Percentiles rank a stretch among this genome's conserved stretches.
Conservation (phyloP, 257 asterid species). For the Ehretia macrophylla region DNA sequence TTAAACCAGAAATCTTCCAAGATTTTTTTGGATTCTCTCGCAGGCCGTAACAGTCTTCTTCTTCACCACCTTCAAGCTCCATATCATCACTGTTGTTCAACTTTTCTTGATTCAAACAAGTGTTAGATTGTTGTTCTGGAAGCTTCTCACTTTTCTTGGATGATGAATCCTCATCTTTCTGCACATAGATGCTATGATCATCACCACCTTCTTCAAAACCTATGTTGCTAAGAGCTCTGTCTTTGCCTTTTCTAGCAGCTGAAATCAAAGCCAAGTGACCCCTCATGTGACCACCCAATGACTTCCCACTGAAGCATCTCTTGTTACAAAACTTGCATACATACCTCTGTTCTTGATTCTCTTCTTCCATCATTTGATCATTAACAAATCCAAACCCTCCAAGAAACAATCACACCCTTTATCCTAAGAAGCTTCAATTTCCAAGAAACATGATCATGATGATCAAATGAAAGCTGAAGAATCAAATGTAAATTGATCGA, state of each 20-base stretch:
- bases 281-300: slow-evolving; percentile 97
- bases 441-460: slow-evolving; percentile 1
- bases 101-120: slow-evolving; percentile 28
- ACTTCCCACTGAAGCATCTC: slow-evolving; percentile 63
- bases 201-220: slow-evolving; percentile 24
- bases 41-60: slow-evolving; percentile 42
- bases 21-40: slow-evolving; percentile 80
- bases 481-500: slow-evolving; percentile 12
- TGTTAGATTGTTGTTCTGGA: slow-evolving; percentile 28
- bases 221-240: slow-evolving; percentile 19
- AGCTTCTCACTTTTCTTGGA: slow-evolving; percentile 7
- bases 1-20: slow-evolving; percentile 50
- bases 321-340: slow-evolving; percentile 72
- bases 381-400: slow-evolving; percentile 13
- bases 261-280: slow-evolving; percentile 54
- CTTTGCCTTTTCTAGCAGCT: slow-evolving; percentile 48
- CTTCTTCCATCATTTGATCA: slow-evolving; percentile 30
- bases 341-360: slow-evolving; percentile 38
- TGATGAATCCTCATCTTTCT: slow-evolving; percentile 4
- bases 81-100: slow-evolving; percentile 6
- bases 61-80: slow-evolving; percentile 27
- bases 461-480: slow-evolving; percentile 15
- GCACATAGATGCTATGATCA: slow-evolving; percentile 5
- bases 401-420: slow-evolving; percentile 11
- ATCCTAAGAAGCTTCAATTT: too few species aligned